Base-by-base conservation (phyloP, 176 grass and related monocot genomes). In the Oryza meridionalis region DNA sequence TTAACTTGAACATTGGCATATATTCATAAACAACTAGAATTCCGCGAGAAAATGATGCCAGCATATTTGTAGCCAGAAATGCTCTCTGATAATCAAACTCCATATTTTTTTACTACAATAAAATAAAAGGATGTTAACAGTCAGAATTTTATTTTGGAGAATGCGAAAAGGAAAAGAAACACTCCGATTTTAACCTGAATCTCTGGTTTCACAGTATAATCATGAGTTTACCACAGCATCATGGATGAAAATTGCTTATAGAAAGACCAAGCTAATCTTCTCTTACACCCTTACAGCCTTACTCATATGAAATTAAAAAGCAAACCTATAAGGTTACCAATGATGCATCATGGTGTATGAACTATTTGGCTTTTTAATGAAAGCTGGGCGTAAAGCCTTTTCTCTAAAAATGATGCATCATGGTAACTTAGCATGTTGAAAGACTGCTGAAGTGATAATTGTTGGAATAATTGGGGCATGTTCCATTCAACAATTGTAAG, bases 21-120 rank as follows among this genome's bases (percentile, higher is more conserved):
- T 40, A 70, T 70, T 77, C 17, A 77, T 16, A 40, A 62, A 62
- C 62, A 63, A 12, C 68, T 72, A 72, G n/a, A 82, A 72, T 44
- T 21, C 80, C 33, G 13, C 14, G 45, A 61, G 35, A 82, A 82
- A 82, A 70, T 62, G 24, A 31, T 25, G 61, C 69, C 24, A 72
- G 51, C 70, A 82, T 72, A 6, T 82, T 45, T 4, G 38, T 72
- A 42, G 27, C n/a, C 16, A 73, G 31, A 82, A 82, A 26, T 55
- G 27, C 15, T 72, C 70, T 61, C 33, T 62, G 44, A 21, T 17
- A 81, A 61, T 42, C 61, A 24, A 81, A 58, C 37, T 1, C 69
- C 22, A 7, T 35, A 17, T 0, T 21, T 72, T 61, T 63, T 62
- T 26, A 70, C n/a, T 59, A 81, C 49, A 15, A 11, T 71, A 59